Evolutionary conservation across 2,329 filamentous ascomycete genomes (phyloP), one percentile per base, ranked within the genome.

Genomic region (Hymenoscyphus fraxineus): DNA sequence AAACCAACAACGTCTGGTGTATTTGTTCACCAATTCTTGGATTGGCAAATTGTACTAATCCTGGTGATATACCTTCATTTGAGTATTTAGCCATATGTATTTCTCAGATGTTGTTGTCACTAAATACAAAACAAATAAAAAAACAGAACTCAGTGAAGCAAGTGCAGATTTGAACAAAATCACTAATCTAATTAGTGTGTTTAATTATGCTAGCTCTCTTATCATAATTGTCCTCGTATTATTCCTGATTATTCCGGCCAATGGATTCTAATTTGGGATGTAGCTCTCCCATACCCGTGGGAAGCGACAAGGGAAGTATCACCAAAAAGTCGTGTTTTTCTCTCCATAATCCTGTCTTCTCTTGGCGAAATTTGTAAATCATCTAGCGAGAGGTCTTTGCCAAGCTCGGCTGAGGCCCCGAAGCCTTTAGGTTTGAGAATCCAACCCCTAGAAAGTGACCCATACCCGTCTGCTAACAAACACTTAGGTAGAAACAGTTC

Each of bases 281-380:
- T 22, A 51, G n/a, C 13, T 15, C 47, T 27, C 47, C 47, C 19
- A 27, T 27, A 7, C 9, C 19, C 47, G 22, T 51, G 47, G 13
- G 41, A 31, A 27, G 9, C 39, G 4, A 44, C 16, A 41, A 60
- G 41, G 22, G 35, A 41, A 19, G 41, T 27, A 47, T 60, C 58
- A 60, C 58, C 41, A 9, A 60, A 60, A n/a, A 31, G 27, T 16
- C 40, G 39, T 35, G 39, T 41, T 12, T 60, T 41, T 31, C 40
- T 41, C 39, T 22, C 19, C 15, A 44, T 31, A 2, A 19, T 40
- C 35, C 57, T 58, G 6, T 35, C 22, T 19, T 35, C 56, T 40
- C 56, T 19, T 58, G n/a, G n/a, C 22, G 19, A 22, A 10, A 51
- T 51, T 22, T 22, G 19, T n/a, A 51, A 22, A 10, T 51, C 22